Percentiles rank a stretch among this genome's conserved stretches.
Conservation (phyloP, 1,284 basidiomycete genomes). For the Ustilago nuda region DNA sequence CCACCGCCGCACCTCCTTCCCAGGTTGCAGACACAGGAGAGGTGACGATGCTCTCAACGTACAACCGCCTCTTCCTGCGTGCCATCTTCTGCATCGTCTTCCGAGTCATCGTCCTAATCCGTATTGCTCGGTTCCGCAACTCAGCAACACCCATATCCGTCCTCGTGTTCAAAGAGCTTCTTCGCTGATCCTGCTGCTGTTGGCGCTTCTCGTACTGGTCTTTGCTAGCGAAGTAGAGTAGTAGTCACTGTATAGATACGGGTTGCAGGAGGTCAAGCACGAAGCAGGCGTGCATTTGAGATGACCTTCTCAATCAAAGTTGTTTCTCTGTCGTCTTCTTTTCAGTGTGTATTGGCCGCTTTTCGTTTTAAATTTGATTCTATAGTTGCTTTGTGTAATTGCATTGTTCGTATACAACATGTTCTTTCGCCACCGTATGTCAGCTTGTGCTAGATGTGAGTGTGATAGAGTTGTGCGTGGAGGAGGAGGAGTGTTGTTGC, state of each 20-base stretch:
- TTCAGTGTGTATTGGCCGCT: not conserved
- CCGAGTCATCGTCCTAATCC: slow-evolving; percentile 34
- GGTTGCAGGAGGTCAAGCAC: slow-evolving; percentile 9
- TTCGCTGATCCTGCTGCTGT: slow-evolving; percentile 23
- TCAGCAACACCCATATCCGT: slow-evolving; percentile 30
- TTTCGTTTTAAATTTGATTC: not conserved
- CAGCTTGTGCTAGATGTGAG: no score
- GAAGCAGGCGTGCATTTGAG: slow-evolving; percentile 40
- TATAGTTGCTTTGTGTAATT: not conserved
- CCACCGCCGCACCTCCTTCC: not conserved
- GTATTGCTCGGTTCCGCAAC: slow-evolving; percentile 21
- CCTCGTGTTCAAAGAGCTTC: slow-evolving; percentile 35
- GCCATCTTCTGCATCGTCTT: slow-evolving; percentile 40
- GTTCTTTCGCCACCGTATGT: no score
- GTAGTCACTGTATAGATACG: slow-evolving; percentile 2
- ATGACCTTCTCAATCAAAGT: not conserved
- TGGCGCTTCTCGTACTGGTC: slow-evolving; percentile 4
- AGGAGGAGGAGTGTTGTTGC: no score
- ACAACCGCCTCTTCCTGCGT: slow-evolving; percentile 29
- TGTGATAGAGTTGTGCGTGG: no score
- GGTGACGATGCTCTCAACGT: slow-evolving; percentile 5
- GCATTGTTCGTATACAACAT: not conserved
- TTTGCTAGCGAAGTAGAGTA: not conserved
- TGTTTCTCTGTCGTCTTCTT: slow-evolving; percentile 5
- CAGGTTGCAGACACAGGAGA: not conserved